Conservation (phyloP, 1,284 basidiomycete species). For the Ustilago bromivora region DNA sequence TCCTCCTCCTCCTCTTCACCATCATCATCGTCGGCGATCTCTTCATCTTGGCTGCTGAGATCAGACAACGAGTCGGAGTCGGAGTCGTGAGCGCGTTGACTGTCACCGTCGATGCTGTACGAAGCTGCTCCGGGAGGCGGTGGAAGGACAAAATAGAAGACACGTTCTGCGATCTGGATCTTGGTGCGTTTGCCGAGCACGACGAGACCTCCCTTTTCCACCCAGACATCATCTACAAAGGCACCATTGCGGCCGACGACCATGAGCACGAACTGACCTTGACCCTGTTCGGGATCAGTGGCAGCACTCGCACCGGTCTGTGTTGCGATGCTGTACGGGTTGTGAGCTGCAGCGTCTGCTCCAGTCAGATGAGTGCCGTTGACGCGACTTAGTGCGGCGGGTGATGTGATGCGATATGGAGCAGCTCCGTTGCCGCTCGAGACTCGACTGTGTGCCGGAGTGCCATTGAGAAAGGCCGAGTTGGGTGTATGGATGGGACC, state of each 20-base stretch:
- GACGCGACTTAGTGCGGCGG: slow-evolving; percentile 42
- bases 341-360: slow-evolving; percentile 26
- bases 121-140: slow-evolving; percentile 47
- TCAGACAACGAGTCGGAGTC: slow-evolving; percentile 46
- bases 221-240: slow-evolving; percentile 97
- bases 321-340: slow-evolving; percentile 28
- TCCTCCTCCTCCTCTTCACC: slow-evolving; percentile 28
- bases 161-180: slow-evolving; percentile 97
- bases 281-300: slow-evolving; percentile 60
- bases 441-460: slow-evolving; percentile 31
- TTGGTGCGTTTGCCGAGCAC: slow-evolving; percentile 77
- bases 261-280: slow-evolving; percentile 86
- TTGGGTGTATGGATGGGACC: slow-evolving; percentile 47
- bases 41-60: slow-evolving; percentile 53
- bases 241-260: slow-evolving; percentile 96
- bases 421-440: slow-evolving; percentile 31
- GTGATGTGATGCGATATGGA: slow-evolving; percentile 48
- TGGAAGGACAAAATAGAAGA: slow-evolving; percentile 95
- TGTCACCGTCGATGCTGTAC: slow-evolving; percentile 32
- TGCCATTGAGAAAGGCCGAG: slow-evolving; percentile 33
- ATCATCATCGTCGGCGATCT: slow-evolving; percentile 18
- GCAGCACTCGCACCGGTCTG: slow-evolving; percentile 19
- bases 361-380: slow-evolving; percentile 31
- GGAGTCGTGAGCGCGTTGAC: slow-evolving; percentile 35
- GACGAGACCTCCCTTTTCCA: slow-evolving; percentile 85